Evolutionary conservation across 2,329 filamentous ascomycete species (phyloP).

Genomic region (Myriosclerotinia scirpicola): DNA sequence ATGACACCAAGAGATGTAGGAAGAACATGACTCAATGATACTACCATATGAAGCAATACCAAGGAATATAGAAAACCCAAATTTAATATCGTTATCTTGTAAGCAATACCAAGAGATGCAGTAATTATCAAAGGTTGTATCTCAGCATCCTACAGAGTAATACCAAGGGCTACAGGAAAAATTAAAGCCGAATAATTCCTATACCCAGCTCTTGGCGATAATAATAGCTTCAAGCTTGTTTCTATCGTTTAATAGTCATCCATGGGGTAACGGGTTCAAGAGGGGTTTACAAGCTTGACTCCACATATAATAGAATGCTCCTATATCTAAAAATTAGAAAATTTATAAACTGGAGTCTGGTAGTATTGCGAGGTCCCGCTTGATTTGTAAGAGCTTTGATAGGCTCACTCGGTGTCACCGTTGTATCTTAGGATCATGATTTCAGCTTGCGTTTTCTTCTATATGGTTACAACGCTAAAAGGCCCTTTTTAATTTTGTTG

Average conservation of each 20-base stretch:
- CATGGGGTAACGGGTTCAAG: neutral
- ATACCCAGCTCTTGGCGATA: constrained; percentile 21
- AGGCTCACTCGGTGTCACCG: neutral
- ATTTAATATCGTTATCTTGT: neutral
- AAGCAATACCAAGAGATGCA: constrained; percentile 8
- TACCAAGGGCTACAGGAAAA: constrained; percentile 5
- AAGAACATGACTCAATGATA: constrained; percentile 3
- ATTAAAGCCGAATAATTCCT: constrained; percentile 18
- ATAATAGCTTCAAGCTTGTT: constrained; percentile 11
- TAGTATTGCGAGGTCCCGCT: neutral
- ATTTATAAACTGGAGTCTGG: neutral
- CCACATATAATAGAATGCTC: neutral
- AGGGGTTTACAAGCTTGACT: neutral
- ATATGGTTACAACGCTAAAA: constrained; percentile 20
- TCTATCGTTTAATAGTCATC: constrained; percentile 1
- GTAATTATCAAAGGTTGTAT: neutral
- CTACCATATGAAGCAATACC: neutral
- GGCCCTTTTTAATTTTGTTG: constrained; percentile 16
- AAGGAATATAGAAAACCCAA: neutral
- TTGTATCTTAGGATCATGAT: neutral
- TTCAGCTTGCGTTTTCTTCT: constrained; percentile 10
- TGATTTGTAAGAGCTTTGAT: constrained; percentile 2
- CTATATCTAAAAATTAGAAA: neutral
- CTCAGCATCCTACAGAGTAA: neutral
- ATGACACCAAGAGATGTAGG: constrained; percentile 13